phyloP scores from a whole-genome alignment of 208 protist genomes.

The Leishmania arabica region DNA sequence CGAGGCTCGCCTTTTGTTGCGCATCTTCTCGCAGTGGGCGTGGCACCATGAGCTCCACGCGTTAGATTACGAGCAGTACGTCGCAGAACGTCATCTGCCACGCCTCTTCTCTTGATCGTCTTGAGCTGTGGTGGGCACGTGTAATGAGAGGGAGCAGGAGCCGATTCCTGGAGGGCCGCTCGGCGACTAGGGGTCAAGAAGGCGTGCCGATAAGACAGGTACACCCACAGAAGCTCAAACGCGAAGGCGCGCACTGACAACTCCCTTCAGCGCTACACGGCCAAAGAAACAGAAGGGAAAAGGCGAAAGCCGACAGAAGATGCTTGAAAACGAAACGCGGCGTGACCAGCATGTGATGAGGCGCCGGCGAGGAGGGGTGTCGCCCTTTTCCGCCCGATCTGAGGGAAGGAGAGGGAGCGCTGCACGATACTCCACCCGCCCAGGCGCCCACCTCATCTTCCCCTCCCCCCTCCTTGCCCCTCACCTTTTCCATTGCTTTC shows the following conservation, averaged over 20 bases:
- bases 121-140: background rate
- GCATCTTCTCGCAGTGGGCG: slow-evolving; percentile 19
- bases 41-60: slow-evolving; percentile 25
- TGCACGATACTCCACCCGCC: background rate
- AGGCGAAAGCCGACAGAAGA: background rate
- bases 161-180: background rate
- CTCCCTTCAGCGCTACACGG: background rate
- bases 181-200: background rate
- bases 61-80: slow-evolving; percentile 9
- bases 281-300: background rate
- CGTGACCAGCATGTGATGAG: no score
- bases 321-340: no score
- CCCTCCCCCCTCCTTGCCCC: background rate
- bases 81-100: background rate
- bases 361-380: background rate
- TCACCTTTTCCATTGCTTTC: background rate
- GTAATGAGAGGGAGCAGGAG: background rate
- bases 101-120: background rate
- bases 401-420: background rate
- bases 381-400: background rate
- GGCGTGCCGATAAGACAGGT: background rate
- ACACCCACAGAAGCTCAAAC: background rate
- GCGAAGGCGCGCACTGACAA: background rate
- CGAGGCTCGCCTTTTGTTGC: slow-evolving; percentile 10
- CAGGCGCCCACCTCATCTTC: background rate